Evolutionary conservation across 805 yeast genomes (phyloP), one percentile per base, ranked within the genome.

Genomic region (Blastobotrys muscicola): DNA sequence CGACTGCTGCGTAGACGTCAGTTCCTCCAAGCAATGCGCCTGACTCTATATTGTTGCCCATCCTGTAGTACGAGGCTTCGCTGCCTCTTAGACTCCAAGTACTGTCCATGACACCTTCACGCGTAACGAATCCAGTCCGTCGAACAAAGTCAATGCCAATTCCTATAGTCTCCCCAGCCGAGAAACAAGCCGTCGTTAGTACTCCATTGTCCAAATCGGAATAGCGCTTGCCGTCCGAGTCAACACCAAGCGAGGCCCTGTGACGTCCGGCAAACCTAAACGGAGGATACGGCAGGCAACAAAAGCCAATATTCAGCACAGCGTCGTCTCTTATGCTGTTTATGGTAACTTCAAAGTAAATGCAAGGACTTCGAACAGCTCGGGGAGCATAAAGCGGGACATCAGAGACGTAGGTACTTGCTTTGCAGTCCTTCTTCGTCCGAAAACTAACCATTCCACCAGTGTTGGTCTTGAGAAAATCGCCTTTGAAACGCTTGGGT

Each of bases 231-330:
- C 60, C 59, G 33, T 56, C 60, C 3, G 56, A 50, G 32, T 56
- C 59, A 13, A 56, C 55, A 2, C 59, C 59, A 23, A 56, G 36
- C 12, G 58, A 52, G 7, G 54, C 58, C 15, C 60, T 44, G 29
- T 56, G 58, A 58, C 60, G 56, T 8, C 60, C 60, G 2, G 60
- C 59, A 26, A 56, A 47, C 29, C 60, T 29, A 39, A 51, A 52
- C 12, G 46, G 54, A 9, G 60, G 60, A 38, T 56, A 56, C 29
- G 60, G 60, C 42, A 49, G 43, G 15, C 55, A 50, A 8, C 47
- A 35, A 36, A 49, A 56, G 1, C 60, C 60, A 14, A 56, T 45
- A 5, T 58, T 59, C 13, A 56, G 31, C 8, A 51, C 42, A 3
- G 54, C 45, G 6, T 50, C 44, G n/a, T 49, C 49, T 9, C 46